phyloP scores from a whole-genome alignment of 2,329 filamentous ascomycete species.

The Incumbomyces lentus region DNA sequence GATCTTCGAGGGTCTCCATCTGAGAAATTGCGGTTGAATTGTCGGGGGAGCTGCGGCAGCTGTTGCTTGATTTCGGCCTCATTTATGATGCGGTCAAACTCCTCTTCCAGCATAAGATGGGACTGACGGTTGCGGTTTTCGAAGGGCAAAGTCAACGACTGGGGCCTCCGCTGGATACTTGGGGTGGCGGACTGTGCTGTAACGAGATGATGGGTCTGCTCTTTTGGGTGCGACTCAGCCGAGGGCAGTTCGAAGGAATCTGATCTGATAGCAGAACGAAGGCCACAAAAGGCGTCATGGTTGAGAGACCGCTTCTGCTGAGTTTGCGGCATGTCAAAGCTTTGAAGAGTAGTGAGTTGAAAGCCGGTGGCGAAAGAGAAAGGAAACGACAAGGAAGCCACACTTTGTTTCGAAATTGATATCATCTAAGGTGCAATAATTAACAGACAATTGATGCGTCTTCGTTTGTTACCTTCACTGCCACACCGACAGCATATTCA shows the following conservation, averaged over 20 bases:
- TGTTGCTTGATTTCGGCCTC: background rate
- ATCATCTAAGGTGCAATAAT: too few relatives aligned
- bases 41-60: background rate
- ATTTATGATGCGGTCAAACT: constrained; percentile 3
- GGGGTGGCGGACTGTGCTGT: background rate
- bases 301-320: background rate
- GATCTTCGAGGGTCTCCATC: background rate
- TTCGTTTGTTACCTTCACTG: background rate
- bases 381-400: too few relatives aligned
- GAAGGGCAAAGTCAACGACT: constrained; percentile 3
- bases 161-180: background rate
- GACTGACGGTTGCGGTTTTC: constrained; percentile 4
- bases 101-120: constrained; percentile 2
- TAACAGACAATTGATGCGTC: too few relatives aligned
- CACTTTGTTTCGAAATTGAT: too few relatives aligned
- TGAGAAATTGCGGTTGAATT: background rate
- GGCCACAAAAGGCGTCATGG: constrained; percentile 3
- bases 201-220: background rate
- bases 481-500: background rate
- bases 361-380: too few relatives aligned
- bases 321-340: background rate
- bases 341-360: too few relatives aligned
- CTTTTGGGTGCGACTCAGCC: background rate
- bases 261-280: background rate
- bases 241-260: background rate